These are phyloP conservation scores for Coemansia sp. DNA, from an alignment of 192 early-diverging fungal genomes.

Conservation along the genomic window DNA sequence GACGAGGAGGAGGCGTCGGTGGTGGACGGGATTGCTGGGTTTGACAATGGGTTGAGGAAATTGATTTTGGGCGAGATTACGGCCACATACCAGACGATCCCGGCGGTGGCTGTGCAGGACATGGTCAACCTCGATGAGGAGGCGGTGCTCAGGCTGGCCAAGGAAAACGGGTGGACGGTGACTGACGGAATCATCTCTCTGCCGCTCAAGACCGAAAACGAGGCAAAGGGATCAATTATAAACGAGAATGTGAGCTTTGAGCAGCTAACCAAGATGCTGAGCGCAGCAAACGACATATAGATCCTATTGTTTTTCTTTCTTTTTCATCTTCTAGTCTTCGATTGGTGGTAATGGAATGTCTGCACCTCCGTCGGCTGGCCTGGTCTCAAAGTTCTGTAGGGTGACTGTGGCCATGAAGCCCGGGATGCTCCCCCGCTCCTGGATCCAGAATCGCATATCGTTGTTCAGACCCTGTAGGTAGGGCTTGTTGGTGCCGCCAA, in stretches of 20 bases:
- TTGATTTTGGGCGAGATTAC: constrained; percentile 71
- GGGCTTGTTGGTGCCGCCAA: constrained; percentile 64
- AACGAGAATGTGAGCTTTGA: constrained; percentile 87
- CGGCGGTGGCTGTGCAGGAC: constrained; percentile 51
- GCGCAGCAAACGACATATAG: constrained; percentile 39
- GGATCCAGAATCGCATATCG: constrained; percentile 64
- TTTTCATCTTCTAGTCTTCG: neutral
- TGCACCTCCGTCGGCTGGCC: neutral
- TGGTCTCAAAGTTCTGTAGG: constrained; percentile 59
- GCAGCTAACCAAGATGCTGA: constrained; percentile 53
- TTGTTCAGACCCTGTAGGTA: constrained; percentile 58
- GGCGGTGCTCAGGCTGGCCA: constrained; percentile 59
- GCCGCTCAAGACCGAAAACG: constrained; percentile 79
- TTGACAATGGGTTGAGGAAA: constrained; percentile 69
- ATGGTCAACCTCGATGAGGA: constrained; percentile 71
- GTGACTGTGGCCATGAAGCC: constrained; percentile 78
- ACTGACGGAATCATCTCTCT: constrained; percentile 60
- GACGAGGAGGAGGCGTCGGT: constrained; percentile 57
- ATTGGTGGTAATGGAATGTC: neutral
- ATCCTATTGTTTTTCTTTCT: neutral
- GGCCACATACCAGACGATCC: constrained; percentile 82
- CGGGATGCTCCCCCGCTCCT: constrained; percentile 71
- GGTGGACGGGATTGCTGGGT: constrained; percentile 63
- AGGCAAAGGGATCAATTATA: constrained; percentile 79
- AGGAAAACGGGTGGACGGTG: constrained; percentile 64